Evolutionary conservation across 495 filamentous ascomycete genomes (phyloP), one percentile per base, ranked within the genome.

Genomic region (Penicillium desertorum): DNA sequence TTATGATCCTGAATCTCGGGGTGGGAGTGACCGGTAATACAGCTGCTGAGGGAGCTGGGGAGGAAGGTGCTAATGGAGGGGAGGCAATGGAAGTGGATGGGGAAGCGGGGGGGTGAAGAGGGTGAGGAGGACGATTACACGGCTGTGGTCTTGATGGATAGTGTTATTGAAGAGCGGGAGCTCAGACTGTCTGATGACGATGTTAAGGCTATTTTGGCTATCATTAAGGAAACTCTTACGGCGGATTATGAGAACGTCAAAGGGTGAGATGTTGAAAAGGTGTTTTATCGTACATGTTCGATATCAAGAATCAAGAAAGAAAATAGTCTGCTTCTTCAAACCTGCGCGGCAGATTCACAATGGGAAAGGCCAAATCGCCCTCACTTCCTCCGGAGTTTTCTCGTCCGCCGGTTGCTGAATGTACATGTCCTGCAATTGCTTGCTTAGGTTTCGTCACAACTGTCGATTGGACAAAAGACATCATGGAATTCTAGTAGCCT

Each of bases 1-100:
- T 88, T 7, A 87, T 85, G 82, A 83, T 88, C 36, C 58, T 86
- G 5, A 88, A 88, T 61, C 63, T 86, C 42, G 76, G 76, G 0
- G 57, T 79, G n/a, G 76, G 76, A 4, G 2, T 76, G 5, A 45
- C 50, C 11, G 3, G 39, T 1, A 43, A 55, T 6, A 20, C 57
- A 17, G 29, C 42, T 22, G 14, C 44, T 37, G 53, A 57, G 16
- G 14, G 32, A 30, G 63, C 30, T 16, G 65, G 54, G 2, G 60
- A 52, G 23, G 65, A 62, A 17, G 53, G 56, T 14, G 51, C 43
- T 2, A 62, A 71, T 56, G 66, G 60, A 8, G 49, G 62, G 16
- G 64, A 48, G 0, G 62, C 50, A 2, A 71, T 61, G 59, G 68
- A 69, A 11, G 65, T 65, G 16, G 63, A 62, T n/a, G 61, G 45